phyloP scores from a whole-genome alignment of 805 yeast genomes.

The Metschnikowia lochheadii region DNA sequence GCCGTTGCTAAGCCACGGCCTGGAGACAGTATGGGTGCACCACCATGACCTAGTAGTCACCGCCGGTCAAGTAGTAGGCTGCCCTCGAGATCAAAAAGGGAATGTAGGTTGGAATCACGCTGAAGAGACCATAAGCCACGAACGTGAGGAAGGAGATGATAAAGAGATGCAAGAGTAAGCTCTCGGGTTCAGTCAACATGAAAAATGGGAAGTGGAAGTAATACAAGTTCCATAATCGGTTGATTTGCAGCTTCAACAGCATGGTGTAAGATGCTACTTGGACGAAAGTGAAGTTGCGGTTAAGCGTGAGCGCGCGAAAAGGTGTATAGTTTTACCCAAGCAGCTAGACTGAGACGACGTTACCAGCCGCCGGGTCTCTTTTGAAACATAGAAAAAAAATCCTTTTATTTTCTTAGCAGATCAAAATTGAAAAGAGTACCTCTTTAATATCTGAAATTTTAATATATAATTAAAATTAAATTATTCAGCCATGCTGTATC shows the following conservation, averaged over 20 bases:
- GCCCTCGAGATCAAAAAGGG: constrained; percentile 28
- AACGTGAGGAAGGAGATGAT: constrained; percentile 15
- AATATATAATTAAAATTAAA: no score
- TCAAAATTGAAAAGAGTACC: no score
- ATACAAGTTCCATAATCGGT: constrained; percentile 24
- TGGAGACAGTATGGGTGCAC: background rate
- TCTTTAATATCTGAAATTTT: no score
- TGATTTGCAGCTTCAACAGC: constrained; percentile 6
- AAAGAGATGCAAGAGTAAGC: constrained; percentile 22
- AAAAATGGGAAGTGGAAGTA: constrained; percentile 45
- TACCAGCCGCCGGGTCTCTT: no score
- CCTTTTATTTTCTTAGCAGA: no score
- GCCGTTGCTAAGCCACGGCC: background rate
- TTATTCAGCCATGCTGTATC: no score
- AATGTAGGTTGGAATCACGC: constrained; percentile 24
- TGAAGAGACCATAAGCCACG: constrained; percentile 17
- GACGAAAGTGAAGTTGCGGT: background rate
- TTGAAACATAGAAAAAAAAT: no score
- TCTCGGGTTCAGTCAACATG: constrained; percentile 47
- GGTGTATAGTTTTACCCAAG: background rate
- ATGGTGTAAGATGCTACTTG: background rate
- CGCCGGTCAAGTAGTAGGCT: constrained; percentile 35
- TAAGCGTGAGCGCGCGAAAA: background rate
- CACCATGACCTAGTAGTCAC: constrained; percentile 7
- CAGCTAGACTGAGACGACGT: background rate